Percentiles rank a stretch among this genome's conserved stretches.
Evolutionary conservation across 148 eudicot genomes (phyloP).

Genomic region (Mesembryanthemum crystallinum): DNA sequence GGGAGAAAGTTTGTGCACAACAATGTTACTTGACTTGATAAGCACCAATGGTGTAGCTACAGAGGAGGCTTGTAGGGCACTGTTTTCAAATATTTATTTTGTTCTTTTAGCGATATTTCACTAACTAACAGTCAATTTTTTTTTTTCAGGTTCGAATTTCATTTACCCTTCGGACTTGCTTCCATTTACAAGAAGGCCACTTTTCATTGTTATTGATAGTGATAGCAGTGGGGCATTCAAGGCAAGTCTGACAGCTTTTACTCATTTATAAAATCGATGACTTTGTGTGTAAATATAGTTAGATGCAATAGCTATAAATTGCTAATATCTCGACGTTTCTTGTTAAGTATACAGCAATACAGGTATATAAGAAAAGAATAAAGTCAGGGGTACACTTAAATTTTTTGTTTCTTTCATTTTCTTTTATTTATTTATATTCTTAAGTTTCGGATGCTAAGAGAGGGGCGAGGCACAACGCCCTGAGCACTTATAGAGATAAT

Average conservation of each 20-base stretch:
- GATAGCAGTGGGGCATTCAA: constrained; percentile 71
- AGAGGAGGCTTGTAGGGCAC: background rate
- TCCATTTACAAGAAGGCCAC: constrained; percentile 85
- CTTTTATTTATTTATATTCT: background rate
- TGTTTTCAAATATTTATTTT: background rate
- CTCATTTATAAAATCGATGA: constrained; percentile 3
- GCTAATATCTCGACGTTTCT: background rate
- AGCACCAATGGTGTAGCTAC: background rate
- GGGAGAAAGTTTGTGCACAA: background rate
- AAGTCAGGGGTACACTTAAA: background rate
- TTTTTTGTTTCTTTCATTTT: background rate
- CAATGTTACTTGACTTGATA: background rate
- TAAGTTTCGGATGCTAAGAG: background rate
- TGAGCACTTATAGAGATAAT: background rate
- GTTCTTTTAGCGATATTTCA: background rate
- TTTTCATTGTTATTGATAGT: constrained; percentile 78
- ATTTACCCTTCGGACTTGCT: constrained; percentile 79
- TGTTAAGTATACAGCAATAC: background rate
- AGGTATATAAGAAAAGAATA: background rate
- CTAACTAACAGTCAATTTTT: constrained; percentile 6
- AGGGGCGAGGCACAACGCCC: background rate
- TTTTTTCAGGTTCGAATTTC: constrained; percentile 57
- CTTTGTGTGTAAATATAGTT: background rate
- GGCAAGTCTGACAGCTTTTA: constrained; percentile 47
- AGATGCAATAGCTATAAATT: background rate